These are phyloP conservation scores for Coniferiporia sulphurascens DNA, from an alignment of 1,284 basidiomycete genomes.

Conservation along the genomic window DNA sequence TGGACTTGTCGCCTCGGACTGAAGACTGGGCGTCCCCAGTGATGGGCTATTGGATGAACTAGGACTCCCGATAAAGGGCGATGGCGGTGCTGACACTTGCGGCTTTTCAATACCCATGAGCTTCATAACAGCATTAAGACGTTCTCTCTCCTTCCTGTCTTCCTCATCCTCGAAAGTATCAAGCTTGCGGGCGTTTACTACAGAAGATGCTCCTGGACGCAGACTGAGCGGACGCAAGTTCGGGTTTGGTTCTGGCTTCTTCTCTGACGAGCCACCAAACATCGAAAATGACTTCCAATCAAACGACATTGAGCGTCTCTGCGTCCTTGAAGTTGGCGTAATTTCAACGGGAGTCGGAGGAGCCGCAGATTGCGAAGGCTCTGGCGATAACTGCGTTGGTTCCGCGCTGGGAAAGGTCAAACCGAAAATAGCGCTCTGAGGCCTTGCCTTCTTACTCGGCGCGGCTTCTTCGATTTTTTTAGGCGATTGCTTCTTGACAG, in stretches of 20 bases:
- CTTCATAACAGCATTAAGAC: slow-evolving; percentile 84
- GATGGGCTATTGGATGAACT: slow-evolving; percentile 23
- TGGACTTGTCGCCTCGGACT: slow-evolving; percentile 24
- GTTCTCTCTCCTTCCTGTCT: slow-evolving; percentile 78
- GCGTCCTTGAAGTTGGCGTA: slow-evolving; percentile 37
- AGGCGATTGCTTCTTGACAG: slow-evolving; percentile 21
- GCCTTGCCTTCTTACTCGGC: slow-evolving; percentile 41
- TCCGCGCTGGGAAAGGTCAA: slow-evolving; percentile 38
- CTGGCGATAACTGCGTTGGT: slow-evolving; percentile 25
- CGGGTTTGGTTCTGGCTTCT: slow-evolving; percentile 48
- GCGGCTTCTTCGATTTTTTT: slow-evolving; percentile 16
- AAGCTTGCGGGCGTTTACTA: slow-evolving; percentile 64
- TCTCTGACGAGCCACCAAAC: slow-evolving; percentile 51
- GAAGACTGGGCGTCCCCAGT: slow-evolving; percentile 24
- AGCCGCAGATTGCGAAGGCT: slow-evolving; percentile 12
- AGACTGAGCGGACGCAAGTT: slow-evolving; percentile 69
- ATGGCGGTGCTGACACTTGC: slow-evolving; percentile 29
- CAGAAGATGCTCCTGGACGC: slow-evolving; percentile 51
- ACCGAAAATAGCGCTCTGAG: slow-evolving; percentile 54
- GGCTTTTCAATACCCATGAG: slow-evolving; percentile 83
- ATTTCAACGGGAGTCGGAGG: slow-evolving; percentile 20
- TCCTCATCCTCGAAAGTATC: slow-evolving; percentile 86
- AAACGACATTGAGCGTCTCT: slow-evolving; percentile 73
- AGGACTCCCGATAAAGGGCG: slow-evolving; percentile 29
- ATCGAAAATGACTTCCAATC: slow-evolving; percentile 74